phyloP scores from a whole-genome alignment of 2,329 filamentous ascomycete species.

The Exophiala lecanii-corni region DNA sequence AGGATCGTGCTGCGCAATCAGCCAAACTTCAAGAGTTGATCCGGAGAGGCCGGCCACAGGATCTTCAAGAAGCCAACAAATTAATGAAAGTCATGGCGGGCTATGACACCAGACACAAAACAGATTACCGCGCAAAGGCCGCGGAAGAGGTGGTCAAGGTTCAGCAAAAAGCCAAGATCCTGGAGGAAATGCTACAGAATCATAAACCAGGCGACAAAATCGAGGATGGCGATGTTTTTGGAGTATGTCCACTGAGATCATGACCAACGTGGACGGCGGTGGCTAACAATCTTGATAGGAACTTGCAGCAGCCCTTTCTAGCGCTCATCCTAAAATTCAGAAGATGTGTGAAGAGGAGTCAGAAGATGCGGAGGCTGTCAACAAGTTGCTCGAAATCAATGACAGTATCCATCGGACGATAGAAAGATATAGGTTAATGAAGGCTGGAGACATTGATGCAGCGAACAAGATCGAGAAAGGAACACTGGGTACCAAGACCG shows the following conservation, averaged over 20 bases:
- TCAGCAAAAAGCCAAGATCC: constrained; percentile 85
- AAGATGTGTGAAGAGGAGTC: constrained; percentile 99
- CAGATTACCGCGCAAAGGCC: constrained; percentile 95
- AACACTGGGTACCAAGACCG: constrained; percentile 64
- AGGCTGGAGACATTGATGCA: constrained; percentile 84
- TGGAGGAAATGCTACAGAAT: constrained; percentile 87
- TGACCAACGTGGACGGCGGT: constrained; percentile 8
- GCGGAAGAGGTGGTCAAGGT: constrained; percentile 93
- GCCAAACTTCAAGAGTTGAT: constrained; percentile 98
- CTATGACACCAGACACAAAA: constrained; percentile 91
- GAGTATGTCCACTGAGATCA: constrained; percentile 43
- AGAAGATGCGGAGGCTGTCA: constrained; percentile 91
- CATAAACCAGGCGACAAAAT: constrained; percentile 79
- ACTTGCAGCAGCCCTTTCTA: constrained; percentile 80
- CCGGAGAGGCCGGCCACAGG: constrained; percentile 81
- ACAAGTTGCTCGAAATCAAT: constrained; percentile 93
- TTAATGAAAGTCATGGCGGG: constrained; percentile 99
- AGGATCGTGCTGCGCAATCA: constrained; percentile 89
- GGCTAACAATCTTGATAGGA: constrained; percentile 50
- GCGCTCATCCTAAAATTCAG: constrained; percentile 96
- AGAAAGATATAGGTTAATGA: constrained; percentile 90
- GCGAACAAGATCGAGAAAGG: constrained; percentile 80
- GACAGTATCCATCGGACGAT: constrained; percentile 98
- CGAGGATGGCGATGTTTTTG: constrained; percentile 63
- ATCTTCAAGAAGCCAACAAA: constrained; percentile 92